Evolutionary conservation across 768 basidiomycete species (phyloP).

Genomic region (Mycena filopes): DNA sequence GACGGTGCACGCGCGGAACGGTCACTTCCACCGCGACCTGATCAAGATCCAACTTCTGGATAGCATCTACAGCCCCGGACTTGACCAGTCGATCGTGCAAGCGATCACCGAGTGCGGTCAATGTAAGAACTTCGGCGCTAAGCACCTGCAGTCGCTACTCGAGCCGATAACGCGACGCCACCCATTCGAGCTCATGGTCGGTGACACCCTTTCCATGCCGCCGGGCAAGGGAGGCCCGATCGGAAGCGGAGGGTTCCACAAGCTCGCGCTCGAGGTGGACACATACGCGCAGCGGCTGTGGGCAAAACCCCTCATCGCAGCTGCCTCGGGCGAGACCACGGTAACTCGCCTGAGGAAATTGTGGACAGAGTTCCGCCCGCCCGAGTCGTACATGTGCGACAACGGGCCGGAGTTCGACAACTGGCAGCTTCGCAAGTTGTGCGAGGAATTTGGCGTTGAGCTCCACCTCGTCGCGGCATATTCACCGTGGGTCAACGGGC

Average conservation of each 20-base stretch:
- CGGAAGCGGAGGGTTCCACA: slow-evolving; percentile 14
- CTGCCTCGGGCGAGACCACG: slow-evolving; percentile 4
- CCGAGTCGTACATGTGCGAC: slow-evolving; percentile 10
- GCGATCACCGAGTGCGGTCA: slow-evolving; percentile 38
- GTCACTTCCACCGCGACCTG: slow-evolving; percentile 47
- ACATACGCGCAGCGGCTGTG: slow-evolving; percentile 5
- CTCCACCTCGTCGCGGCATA: slow-evolving; percentile 33
- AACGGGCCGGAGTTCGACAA: slow-evolving; percentile 18
- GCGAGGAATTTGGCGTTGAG: background rate
- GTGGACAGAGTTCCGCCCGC: background rate
- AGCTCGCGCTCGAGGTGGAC: background rate
- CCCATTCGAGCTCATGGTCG: slow-evolving; percentile 15
- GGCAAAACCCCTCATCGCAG: background rate
- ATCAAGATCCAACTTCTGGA: slow-evolving; percentile 44
- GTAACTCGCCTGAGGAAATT: background rate
- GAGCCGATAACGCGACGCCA: slow-evolving; percentile 17
- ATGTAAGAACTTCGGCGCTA: slow-evolving; percentile 23
- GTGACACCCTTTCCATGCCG: slow-evolving; percentile 8
- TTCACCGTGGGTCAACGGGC: slow-evolving; percentile 45
- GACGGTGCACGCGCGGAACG: slow-evolving; percentile 33
- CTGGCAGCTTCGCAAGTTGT: background rate
- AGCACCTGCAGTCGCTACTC: slow-evolving; percentile 13
- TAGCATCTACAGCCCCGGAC: slow-evolving; percentile 37
- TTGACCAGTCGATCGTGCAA: slow-evolving; percentile 39
- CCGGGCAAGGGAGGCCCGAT: slow-evolving; percentile 7